phyloP scores from a whole-genome alignment of 768 basidiomycete species.

The Mycena alexandri region DNA sequence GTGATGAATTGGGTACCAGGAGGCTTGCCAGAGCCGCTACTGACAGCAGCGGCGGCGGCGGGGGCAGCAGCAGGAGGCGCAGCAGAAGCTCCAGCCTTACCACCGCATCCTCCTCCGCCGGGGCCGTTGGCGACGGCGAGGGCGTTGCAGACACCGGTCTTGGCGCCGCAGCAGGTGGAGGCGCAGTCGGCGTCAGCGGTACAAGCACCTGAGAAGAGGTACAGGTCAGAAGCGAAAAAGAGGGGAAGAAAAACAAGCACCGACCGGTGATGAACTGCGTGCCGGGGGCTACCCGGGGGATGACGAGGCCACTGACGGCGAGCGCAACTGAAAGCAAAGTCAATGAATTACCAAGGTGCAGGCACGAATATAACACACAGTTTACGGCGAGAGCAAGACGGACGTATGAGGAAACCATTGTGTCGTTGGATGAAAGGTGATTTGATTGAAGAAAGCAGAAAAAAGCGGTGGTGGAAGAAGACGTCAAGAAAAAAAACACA shows the following conservation, averaged over 20 bases:
- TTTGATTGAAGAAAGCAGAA: not conserved
- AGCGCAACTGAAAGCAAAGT: slow-evolving; percentile 11
- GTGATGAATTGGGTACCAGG: slow-evolving; percentile 30
- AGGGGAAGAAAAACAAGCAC: too few relatives aligned
- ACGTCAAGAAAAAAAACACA: slow-evolving; percentile 28
- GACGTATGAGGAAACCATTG: slow-evolving; percentile 21
- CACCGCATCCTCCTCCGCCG: slow-evolving; percentile 9
- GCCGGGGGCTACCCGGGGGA: not conserved
- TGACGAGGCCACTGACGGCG: not conserved
- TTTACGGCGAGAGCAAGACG: slow-evolving; percentile 18
- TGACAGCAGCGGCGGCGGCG: not conserved
- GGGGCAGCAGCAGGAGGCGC: not conserved
- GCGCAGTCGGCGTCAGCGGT: slow-evolving; percentile 22
- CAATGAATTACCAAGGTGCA: too few relatives aligned
- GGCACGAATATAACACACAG: slow-evolving; percentile 1
- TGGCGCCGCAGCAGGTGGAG: slow-evolving; percentile 8
- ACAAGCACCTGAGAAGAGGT: not conserved
- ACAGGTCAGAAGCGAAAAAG: too few relatives aligned
- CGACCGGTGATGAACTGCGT: slow-evolving; percentile 27
- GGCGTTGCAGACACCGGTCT: not conserved
- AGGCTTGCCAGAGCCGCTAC: not conserved
- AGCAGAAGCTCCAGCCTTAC: not conserved
- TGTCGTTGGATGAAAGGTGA: slow-evolving; percentile 8
- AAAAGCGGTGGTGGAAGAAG: slow-evolving; percentile 17
- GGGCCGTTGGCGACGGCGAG: slow-evolving; percentile 7